Evolutionary conservation across 1,284 basidiomycete genomes (phyloP), one percentile per base, ranked within the genome.

Genomic region (Ustilago shanxiensis): DNA sequence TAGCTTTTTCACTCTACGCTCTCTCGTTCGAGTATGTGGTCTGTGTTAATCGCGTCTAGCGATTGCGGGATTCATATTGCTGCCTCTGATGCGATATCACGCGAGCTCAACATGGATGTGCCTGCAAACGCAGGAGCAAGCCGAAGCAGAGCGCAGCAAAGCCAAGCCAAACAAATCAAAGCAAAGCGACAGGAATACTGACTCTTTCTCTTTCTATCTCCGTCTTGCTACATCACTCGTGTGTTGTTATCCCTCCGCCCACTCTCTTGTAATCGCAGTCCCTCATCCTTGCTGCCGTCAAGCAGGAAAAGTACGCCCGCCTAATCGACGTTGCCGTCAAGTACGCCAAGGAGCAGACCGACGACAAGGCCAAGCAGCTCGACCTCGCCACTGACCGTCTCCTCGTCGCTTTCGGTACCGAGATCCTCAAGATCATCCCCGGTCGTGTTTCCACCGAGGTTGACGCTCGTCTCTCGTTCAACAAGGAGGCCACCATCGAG

Each of bases 401-500:
- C 80, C 93, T 95, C 80, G 94, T 98, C 84, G 95, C 94, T 87
- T 99, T 99, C 88, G 96, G 96, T 82, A 92, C 91, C 87, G 95
- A 93, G 89, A 98, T 99, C 86, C 90, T 99, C 68, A 89, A 90
- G 81, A 94, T 99, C 87, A 94, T 99, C 86, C 96, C 97, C 71
- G 97, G 96, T 77, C 93, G 96, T 88, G 96, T 99, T 80, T 99
- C 96, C 58, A 99, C 96, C 79, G 96, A 99, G 88, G 95, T 99
- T 80, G 96, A 99, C 87, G 96, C 97, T 68, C 91, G 93, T 79
- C 91, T 98, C 77, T 98, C 96, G 75, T 98, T 96, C 88, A 93
- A 98, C 89, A 97, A 94, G 88, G 91, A 93, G 87, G 93, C 86
- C 41, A 96, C 95, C 81, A 95, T 95, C 88, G 90, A 90, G 77